Base-by-base conservation (phyloP, 768 basidiomycete genomes). In the Collybiopsis luxurians region DNA sequence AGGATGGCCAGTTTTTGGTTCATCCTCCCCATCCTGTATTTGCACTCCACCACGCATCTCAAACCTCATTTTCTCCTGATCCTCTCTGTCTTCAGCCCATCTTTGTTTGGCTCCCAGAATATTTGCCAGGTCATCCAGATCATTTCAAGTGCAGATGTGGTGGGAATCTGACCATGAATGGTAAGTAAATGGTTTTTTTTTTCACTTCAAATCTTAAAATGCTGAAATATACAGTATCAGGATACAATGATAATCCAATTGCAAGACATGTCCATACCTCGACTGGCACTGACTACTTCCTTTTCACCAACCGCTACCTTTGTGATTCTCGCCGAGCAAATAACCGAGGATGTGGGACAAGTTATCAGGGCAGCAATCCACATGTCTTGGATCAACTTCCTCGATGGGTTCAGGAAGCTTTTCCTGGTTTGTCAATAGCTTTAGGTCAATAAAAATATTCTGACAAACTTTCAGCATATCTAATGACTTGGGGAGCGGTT, bases 301-400 rank as follows among this genome's bases (percentile, higher is more conserved):
- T 60, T 15, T 53, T 60, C 26, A 60, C 59, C 10, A 53, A 50
- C 11, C 59, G 59, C 6, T 49, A 51, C 36, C 40, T 43, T 34
- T 60, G 59, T 36, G 52, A 52, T 3, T 30, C 39, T 24, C 56
- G 52, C 2, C 15, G 15, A 36, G 36, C 4, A 26, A 46, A 46
- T 46, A 17, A 26, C 26, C 45, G 17, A 4, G 60, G 57, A 48
- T 61, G 60, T 46, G 60, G 58, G 31, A 31, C 21, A 13, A 55
- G 54, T n/a, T 59, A 59, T 43, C 60, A 61, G 45, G 60, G 57
- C 15, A 53, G 54, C 2, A 54, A 59, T 45, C 60, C 58, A 12
- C 55, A 53, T 57, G 52, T 61, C 19, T 44, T 58, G 2, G 40
- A 21, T 24, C 58, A 61, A 39, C 31, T 57, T 11, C 61, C 61